phyloP scores from a whole-genome alignment of 164 flowering plant species.

The Aristolochia fimbriata region DNA sequence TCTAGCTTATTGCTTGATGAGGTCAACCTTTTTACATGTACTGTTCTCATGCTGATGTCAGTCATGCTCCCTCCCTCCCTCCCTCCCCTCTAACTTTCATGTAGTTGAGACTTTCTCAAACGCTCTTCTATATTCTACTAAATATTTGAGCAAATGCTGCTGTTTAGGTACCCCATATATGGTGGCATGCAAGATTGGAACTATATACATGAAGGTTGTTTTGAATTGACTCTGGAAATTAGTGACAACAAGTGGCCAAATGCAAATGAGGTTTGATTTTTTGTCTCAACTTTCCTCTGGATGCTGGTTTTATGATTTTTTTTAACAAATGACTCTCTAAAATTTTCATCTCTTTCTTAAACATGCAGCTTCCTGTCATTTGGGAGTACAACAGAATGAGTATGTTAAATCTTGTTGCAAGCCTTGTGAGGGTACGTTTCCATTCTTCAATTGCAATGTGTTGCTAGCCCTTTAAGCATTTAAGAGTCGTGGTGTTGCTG shows the following conservation, averaged over 20 bases:
- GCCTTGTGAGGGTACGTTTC: conserved; percentile 60
- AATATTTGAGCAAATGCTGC: no score
- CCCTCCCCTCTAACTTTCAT: no score
- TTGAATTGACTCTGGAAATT: conserved; percentile 88
- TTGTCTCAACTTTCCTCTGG: not conserved
- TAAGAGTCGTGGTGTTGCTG: not conserved
- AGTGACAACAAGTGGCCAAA: conserved; percentile 93
- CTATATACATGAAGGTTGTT: conserved; percentile 81
- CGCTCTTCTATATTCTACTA: no score
- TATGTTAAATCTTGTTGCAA: conserved; percentile 89
- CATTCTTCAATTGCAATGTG: not conserved
- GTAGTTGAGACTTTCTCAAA: no score
- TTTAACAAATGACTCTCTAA: not conserved
- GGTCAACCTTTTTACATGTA: no score
- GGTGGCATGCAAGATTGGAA: conserved; percentile 99
- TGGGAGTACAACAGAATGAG: conserved; percentile 88
- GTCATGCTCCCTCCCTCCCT: no score
- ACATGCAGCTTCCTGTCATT: conserved; percentile 64
- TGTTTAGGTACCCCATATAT: conserved; percentile 87
- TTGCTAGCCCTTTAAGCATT: not conserved
- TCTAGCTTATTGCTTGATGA: no score
- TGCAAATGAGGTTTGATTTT: conserved; percentile 58
- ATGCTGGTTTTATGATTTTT: not conserved
- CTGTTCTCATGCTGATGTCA: no score
- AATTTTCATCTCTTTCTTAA: not conserved